Percentiles rank a stretch among this genome's conserved stretches.
Conservation (phyloP, 768 basidiomycete genomes). For the Tubosaeta sp. region DNA sequence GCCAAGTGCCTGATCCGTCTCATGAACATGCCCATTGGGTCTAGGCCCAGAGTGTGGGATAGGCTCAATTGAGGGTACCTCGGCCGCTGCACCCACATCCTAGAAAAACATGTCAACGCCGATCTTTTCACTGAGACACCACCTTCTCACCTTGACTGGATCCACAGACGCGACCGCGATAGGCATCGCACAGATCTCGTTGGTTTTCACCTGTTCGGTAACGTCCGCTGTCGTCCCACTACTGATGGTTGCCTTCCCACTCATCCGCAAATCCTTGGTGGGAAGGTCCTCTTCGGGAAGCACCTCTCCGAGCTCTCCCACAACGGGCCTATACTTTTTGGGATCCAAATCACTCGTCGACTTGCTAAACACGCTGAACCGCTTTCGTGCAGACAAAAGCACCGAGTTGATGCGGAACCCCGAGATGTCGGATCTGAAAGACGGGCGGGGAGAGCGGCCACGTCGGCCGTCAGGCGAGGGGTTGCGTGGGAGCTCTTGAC, state of each 20-base stretch:
- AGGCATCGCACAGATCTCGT: slow-evolving; percentile 3
- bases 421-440: slow-evolving; percentile 41
- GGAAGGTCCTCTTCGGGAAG: slow-evolving; percentile 49
- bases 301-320: slow-evolving; percentile 73
- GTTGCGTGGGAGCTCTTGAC: slow-evolving; percentile 28
- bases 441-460: slow-evolving; percentile 41
- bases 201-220: slow-evolving; percentile 8
- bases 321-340: slow-evolving; percentile 36
- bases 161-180: neutral
- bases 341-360: slow-evolving; percentile 16
- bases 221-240: slow-evolving; percentile 19
- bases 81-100: neutral
- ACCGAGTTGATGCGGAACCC: slow-evolving; percentile 37
- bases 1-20: neutral
- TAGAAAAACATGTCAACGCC: slow-evolving; percentile 4
- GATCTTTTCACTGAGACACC: neutral
- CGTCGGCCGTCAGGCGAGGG: slow-evolving; percentile 25
- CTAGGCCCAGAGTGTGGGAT: slow-evolving; percentile 7
- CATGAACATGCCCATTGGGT: no score
- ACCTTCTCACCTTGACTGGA: slow-evolving; percentile 12
- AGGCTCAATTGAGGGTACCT: slow-evolving; percentile 18
- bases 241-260: slow-evolving; percentile 21
- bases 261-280: slow-evolving; percentile 29
- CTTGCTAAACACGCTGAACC: slow-evolving; percentile 58
- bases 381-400: slow-evolving; percentile 50